phyloP scores from a whole-genome alignment of 441 rosid genomes.

The Corymbia calophylla region DNA sequence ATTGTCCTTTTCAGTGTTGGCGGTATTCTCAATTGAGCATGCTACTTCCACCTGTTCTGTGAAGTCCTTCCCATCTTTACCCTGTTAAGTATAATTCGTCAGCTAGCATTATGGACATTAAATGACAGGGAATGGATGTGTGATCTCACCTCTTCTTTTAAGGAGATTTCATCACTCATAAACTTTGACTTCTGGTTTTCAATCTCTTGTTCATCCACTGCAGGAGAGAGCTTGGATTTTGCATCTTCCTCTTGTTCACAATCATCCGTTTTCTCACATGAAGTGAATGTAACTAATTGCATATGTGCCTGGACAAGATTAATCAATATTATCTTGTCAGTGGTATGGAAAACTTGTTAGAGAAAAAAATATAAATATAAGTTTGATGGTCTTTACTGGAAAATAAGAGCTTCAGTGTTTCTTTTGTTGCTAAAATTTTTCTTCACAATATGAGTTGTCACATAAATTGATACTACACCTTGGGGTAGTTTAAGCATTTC shows the following conservation, averaged over 20 bases:
- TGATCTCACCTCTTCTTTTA: slow-evolving; percentile 18
- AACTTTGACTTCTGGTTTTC: slow-evolving; percentile 9
- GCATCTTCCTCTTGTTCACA: not conserved
- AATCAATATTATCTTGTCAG: not conserved
- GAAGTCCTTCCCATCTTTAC: not conserved
- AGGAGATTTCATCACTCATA: slow-evolving; percentile 2
- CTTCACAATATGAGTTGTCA: not conserved
- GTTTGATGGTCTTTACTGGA: not conserved
- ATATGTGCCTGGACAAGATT: not conserved
- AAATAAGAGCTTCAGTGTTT: not conserved
- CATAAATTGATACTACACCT: not conserved
- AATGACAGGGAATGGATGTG: not conserved
- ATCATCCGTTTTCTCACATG: not conserved
- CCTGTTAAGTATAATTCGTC: slow-evolving; percentile 14
- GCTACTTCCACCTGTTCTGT: slow-evolving; percentile 14
- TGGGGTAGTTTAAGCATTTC: not conserved
- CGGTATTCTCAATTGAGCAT: slow-evolving; percentile 2
- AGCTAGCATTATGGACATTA: not conserved
- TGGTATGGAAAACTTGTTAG: not conserved
- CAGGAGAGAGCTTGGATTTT: slow-evolving; percentile 1
- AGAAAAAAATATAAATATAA: not conserved
- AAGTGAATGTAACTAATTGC: slow-evolving; percentile 4
- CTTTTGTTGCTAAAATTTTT: not conserved
- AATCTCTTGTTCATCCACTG: slow-evolving; percentile 1
- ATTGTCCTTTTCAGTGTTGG: not conserved